These are phyloP conservation scores for Chaetomium olivaceum DNA, from an alignment of 2,329 filamentous ascomycete species.

Conservation along the genomic window DNA sequence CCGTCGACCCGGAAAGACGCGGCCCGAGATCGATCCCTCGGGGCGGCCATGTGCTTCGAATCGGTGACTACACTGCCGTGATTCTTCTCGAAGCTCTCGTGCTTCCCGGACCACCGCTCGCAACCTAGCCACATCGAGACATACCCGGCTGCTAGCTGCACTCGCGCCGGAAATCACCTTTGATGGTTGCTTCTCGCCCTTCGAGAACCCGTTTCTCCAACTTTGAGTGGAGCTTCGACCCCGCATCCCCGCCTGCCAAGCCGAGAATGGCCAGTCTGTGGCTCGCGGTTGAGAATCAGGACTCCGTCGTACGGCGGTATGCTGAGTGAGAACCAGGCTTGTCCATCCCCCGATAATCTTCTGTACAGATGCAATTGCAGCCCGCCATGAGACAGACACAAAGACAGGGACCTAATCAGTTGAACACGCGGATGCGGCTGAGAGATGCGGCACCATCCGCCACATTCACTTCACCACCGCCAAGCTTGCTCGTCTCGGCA, in stretches of 20 bases:
- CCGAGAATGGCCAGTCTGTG: background rate
- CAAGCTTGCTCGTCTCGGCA: conserved; percentile 1
- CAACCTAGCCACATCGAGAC: background rate
- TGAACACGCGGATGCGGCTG: background rate
- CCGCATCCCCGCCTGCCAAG: background rate
- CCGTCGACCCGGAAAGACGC: background rate
- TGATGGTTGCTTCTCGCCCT: background rate
- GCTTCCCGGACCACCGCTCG: background rate
- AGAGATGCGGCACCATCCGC: background rate
- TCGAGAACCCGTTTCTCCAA: background rate
- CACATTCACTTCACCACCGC: background rate
- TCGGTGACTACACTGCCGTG: background rate
- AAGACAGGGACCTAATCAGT: too few relatives aligned
- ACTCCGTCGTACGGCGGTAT: too few relatives aligned
- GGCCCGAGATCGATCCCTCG: too few relatives aligned
- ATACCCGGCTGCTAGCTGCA: background rate
- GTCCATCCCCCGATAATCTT: too few relatives aligned
- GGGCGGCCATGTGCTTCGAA: too few relatives aligned
- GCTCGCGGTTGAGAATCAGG: too few relatives aligned
- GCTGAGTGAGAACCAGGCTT: too few relatives aligned
- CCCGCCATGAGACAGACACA: background rate
- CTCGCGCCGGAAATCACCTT: background rate
- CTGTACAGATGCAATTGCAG: background rate
- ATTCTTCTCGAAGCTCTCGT: background rate
- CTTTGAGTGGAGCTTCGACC: background rate